Percentiles rank a stretch among this genome's conserved stretches.
Conservation (phyloP, 345 rosid species). For the Dipteronia dyeriana region DNA sequence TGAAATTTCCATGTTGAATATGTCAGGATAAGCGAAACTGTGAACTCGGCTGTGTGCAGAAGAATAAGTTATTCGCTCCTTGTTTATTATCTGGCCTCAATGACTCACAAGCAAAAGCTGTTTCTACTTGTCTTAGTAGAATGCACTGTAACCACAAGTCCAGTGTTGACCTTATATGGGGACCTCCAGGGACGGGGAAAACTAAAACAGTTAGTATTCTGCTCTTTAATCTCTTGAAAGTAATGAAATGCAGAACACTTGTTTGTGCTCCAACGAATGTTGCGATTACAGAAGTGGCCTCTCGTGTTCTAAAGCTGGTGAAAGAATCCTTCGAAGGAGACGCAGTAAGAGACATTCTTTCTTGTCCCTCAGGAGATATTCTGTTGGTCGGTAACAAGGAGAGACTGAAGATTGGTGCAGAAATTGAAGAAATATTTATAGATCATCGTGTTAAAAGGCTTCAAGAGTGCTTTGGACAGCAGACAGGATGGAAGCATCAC, state of each 20-base stretch:
- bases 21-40: slow-evolving; percentile 36
- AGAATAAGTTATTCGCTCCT: background rate
- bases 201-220: slow-evolving; percentile 41
- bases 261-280: slow-evolving; percentile 53
- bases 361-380: slow-evolving; percentile 33
- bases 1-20: slow-evolving; percentile 1
- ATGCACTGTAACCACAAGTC: slow-evolving; percentile 30
- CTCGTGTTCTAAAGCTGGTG: slow-evolving; percentile 42
- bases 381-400: slow-evolving; percentile 44
- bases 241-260: slow-evolving; percentile 39
- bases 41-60: background rate
- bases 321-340: slow-evolving; percentile 19
- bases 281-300: slow-evolving; percentile 48
- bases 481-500: slow-evolving; percentile 28
- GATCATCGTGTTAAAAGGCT: slow-evolving; percentile 40
- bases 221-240: slow-evolving; percentile 32
- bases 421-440: slow-evolving; percentile 36
- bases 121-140: slow-evolving; percentile 29
- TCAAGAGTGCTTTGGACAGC: slow-evolving; percentile 20
- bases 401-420: slow-evolving; percentile 31
- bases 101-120: slow-evolving; percentile 37
- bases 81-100: slow-evolving; percentile 26
- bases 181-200: slow-evolving; percentile 65
- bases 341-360: slow-evolving; percentile 6
- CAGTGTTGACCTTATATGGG: slow-evolving; percentile 48